These are phyloP conservation scores for Candida patagonica DNA, from an alignment of 805 yeast species.

Conservation along the genomic window DNA sequence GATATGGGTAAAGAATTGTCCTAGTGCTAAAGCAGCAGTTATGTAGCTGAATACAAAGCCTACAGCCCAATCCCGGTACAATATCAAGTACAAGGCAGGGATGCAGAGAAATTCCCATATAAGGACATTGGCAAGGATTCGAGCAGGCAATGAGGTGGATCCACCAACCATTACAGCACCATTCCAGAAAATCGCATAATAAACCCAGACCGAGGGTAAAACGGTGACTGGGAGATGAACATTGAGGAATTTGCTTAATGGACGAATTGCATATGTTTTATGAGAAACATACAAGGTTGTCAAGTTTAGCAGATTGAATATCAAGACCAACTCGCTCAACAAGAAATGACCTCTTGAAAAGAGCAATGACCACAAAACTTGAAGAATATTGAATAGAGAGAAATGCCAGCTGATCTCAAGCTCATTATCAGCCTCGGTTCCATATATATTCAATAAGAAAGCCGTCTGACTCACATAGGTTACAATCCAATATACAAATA, in stretches of 20 bases:
- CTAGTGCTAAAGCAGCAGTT: constrained; percentile 57
- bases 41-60: constrained; percentile 53
- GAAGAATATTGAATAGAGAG: constrained; percentile 48
- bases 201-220: constrained; percentile 65
- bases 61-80: constrained; percentile 62
- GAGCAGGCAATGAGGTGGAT: constrained; percentile 40
- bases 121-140: constrained; percentile 61
- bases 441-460: constrained; percentile 28
- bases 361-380: constrained; percentile 54
- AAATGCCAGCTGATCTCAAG: constrained; percentile 47
- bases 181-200: constrained; percentile 73
- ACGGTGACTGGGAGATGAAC: constrained; percentile 62
- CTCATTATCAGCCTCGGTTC: constrained; percentile 5
- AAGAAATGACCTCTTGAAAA: constrained; percentile 54
- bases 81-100: constrained; percentile 47
- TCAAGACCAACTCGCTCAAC: constrained; percentile 47
- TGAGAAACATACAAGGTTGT: constrained; percentile 46
- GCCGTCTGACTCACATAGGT: constrained; percentile 43
- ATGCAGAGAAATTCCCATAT: constrained; percentile 70
- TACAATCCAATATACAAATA: constrained; percentile 49
- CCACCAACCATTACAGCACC: constrained; percentile 70
- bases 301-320: constrained; percentile 52
- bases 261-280: constrained; percentile 49
- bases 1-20: constrained; percentile 57
- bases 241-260: constrained; percentile 42